Percentiles rank a stretch among this genome's conserved stretches.
These are phyloP conservation scores for Vickermania ingenoplastis DNA, from an alignment of 208 protist genomes.

Conservation along the genomic window DNA sequence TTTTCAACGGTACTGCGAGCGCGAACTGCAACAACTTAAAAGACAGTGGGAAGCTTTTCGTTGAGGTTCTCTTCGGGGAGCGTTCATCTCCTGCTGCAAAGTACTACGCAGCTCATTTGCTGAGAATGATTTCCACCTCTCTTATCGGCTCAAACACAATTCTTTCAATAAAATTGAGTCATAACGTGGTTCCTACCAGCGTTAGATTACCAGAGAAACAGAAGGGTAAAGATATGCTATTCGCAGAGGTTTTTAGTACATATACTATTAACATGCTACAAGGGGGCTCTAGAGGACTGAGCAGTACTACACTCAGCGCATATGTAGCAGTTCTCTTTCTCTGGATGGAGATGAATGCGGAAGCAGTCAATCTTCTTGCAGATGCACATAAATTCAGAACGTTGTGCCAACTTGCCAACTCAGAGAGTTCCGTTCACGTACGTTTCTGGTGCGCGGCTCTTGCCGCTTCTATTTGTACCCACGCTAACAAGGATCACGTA, in stretches of 20 bases:
- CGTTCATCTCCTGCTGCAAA: slow-evolving; percentile 8
- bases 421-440: slow-evolving; percentile 32
- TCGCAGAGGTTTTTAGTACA: neutral
- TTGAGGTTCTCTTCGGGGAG: slow-evolving; percentile 12
- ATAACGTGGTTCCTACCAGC: neutral
- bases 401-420: slow-evolving; percentile 31
- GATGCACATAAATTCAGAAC: slow-evolving; percentile 28
- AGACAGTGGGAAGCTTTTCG: slow-evolving; percentile 15
- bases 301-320: slow-evolving; percentile 47
- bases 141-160: slow-evolving; percentile 17
- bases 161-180: slow-evolving; percentile 1
- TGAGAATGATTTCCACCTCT: slow-evolving; percentile 28
- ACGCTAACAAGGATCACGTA: neutral
- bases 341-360: slow-evolving; percentile 20
- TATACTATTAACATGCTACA: neutral
- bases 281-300: slow-evolving; percentile 15
- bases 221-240: neutral
- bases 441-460: slow-evolving; percentile 62
- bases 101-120: slow-evolving; percentile 64
- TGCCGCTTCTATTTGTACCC: slow-evolving; percentile 33
- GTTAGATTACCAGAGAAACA: neutral
- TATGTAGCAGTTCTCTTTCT: slow-evolving; percentile 38
- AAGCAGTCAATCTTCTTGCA: slow-evolving; percentile 19
- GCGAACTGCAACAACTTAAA: neutral
- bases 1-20: neutral